Evolutionary conservation across 805 yeast genomes (phyloP), one percentile per base, ranked within the genome.

Genomic region (Cyberlindnera euphorbiiphila): DNA sequence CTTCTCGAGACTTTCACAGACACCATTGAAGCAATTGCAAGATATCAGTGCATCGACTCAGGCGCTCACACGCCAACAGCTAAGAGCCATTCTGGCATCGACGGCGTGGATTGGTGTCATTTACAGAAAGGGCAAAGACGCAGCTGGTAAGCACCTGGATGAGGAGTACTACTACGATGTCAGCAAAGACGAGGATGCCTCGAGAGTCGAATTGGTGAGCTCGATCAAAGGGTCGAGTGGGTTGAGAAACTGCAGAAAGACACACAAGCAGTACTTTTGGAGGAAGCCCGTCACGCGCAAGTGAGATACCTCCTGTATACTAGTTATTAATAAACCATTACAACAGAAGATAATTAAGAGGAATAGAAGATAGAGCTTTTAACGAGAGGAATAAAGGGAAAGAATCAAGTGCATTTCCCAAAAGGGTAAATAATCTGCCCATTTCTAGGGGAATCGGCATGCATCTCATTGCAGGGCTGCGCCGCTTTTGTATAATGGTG

Each of bases 121-220:
- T 43, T 75, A 78, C 53, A 81, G 98, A 60, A 71, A 74, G 41
- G 97, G 97, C 33, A 89, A 88, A 59, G 98, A 93, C 61, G 97
- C 98, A 3, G 94, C 96, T 3, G 98, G 98, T 9, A 87, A 88
- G 59, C 85, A 85, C 4, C 68, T 93, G 45, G 98, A 91, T 49
- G 95, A 87, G 58, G 97, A 93, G 58, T 93, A 86, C 56, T 93
- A 88, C 60, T 93, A 93, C 56, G 78, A 81, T 40, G 79, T 88
- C 4, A 98, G 88, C 49, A 72, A 78, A 31, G 98, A 93, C 60
- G 57, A 62, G 25, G 95, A 91, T 54, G 53, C 56, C 19, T 78
- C 78, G 32, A 78, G 98, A 56, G 78, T 76, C 27, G 61, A 61
- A 32, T 63, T 88, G 46, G 95, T 89, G 6, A 73, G 76, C 34